These are phyloP conservation scores for Globisporangium solare DNA, from an alignment of 352 stramenopile species.

Conservation along the genomic window DNA sequence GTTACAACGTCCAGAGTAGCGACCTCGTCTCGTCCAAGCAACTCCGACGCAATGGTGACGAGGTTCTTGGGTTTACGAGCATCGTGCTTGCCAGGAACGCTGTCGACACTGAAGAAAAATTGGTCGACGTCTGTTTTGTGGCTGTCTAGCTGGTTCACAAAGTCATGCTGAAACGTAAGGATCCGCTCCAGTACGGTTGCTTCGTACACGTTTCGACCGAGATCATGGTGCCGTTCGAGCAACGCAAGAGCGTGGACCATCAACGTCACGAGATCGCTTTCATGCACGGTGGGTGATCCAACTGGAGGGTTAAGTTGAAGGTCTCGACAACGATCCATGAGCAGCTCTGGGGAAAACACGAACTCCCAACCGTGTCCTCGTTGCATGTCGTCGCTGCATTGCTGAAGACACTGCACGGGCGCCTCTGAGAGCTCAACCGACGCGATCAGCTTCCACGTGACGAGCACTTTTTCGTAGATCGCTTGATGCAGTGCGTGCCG, in stretches of 20 bases:
- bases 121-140: slow-evolving; percentile 16
- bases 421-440: slow-evolving; percentile 26
- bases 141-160: slow-evolving; percentile 22
- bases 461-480: slow-evolving; percentile 37
- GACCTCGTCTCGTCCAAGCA: slow-evolving; percentile 7
- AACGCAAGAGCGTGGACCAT: slow-evolving; percentile 22
- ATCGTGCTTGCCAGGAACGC: background rate
- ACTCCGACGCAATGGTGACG: background rate
- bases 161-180: slow-evolving; percentile 36
- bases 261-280: slow-evolving; percentile 4
- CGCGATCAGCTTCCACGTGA: slow-evolving; percentile 40
- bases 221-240: slow-evolving; percentile 30
- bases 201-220: slow-evolving; percentile 38
- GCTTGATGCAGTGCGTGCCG: slow-evolving; percentile 32
- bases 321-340: slow-evolving; percentile 26
- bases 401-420: slow-evolving; percentile 27
- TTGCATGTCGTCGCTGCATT: slow-evolving; percentile 21
- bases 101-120: slow-evolving; percentile 15
- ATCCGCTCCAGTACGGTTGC: slow-evolving; percentile 34
- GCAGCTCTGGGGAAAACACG: slow-evolving; percentile 22
- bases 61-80: background rate
- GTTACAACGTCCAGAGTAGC: background rate
- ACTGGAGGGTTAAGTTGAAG: background rate
- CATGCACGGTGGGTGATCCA: background rate
- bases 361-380: slow-evolving; percentile 29